phyloP scores from a whole-genome alignment of 805 yeast genomes.

The Jamesozyma lodderae region DNA sequence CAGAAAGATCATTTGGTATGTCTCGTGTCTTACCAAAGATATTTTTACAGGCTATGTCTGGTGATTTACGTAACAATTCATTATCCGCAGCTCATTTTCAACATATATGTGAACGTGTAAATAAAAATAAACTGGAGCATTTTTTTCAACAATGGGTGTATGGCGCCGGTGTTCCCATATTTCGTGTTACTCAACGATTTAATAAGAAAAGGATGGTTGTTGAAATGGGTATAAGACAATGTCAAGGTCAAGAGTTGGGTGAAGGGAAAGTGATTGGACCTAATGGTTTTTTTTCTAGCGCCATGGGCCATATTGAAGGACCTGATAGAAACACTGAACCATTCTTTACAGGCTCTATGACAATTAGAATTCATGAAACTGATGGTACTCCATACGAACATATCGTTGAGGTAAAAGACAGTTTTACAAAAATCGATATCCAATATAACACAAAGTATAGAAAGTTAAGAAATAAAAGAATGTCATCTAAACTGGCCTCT shows the following conservation, averaged over 20 bases:
- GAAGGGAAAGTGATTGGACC: conserved; percentile 18
- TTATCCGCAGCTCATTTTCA: conserved; percentile 80
- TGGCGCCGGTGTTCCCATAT: conserved; percentile 81
- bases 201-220: conserved; percentile 89
- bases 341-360: conserved; percentile 87
- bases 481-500: conserved; percentile 10
- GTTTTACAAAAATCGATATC: conserved; percentile 77
- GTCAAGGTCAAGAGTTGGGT: conserved; percentile 56
- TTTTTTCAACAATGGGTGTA: conserved; percentile 93
- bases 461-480: conserved; percentile 56
- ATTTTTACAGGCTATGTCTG: conserved; percentile 90
- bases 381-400: conserved; percentile 99
- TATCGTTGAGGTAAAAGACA: conserved; percentile 82
- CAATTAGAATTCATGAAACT: conserved; percentile 92
- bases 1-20: conserved; percentile 88
- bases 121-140: conserved; percentile 68
- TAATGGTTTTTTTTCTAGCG: conserved; percentile 24
- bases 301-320: conserved; percentile 18
- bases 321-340: conserved; percentile 18
- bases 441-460: conserved; percentile 93
- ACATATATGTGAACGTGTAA: conserved; percentile 90
- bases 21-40: conserved; percentile 86
- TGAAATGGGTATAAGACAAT: conserved; percentile 90
- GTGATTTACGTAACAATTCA: conserved; percentile 72
- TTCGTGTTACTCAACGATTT: conserved; percentile 82